Evolutionary conservation across 768 basidiomycete species (phyloP), one percentile per base, ranked within the genome.

Genomic region (Calocera cornea): DNA sequence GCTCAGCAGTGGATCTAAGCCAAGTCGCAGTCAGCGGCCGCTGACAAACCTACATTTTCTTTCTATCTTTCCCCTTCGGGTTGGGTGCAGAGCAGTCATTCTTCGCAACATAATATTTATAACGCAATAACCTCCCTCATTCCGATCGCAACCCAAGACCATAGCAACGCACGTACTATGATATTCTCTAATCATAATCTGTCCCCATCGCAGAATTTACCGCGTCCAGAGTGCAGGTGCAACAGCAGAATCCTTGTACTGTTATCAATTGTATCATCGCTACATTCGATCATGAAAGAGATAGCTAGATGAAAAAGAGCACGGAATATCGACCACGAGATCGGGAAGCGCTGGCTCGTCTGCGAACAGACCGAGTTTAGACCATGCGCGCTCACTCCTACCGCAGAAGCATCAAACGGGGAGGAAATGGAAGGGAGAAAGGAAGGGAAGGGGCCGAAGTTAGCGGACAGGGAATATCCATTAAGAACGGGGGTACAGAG

Each of bases 221-320:
- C 36, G 36, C n/a, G n/a, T n/a, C n/a, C n/a, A n/a, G n/a, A n/a
- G n/a, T n/a, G n/a, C n/a, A n/a, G n/a, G n/a, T n/a, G n/a, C n/a
- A n/a, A 7, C 16, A 60, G 31, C 14, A 27, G 10, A 19, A 60
- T 60, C 54, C 24, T 60, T 60, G 54, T 60, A 60, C 31, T 60
- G 54, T 60, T 60, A 60, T 60, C 54, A 60, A 60, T 60, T 60
- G 54, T 60, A 33, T 22, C 54, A 60, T 60, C 54, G 54, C 54
- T 60, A 60, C 54, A 60, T 60, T 29, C 27, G 54, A 29, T 60
- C 54, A 33, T 60, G 31, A 60, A 60, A 60, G 54, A 60, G 54
- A 60, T 60, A 60, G 54, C 54, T 60, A 60, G 27, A 33, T 60
- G 54, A 60, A 60, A 16, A 27, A 29, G 14, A 29, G 27, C 54